A percentile compares a stretch with the other conserved stretches of the same genome.
Conservation (phyloP, 169 alveolate genomes). For the Neospora caninum region DNA sequence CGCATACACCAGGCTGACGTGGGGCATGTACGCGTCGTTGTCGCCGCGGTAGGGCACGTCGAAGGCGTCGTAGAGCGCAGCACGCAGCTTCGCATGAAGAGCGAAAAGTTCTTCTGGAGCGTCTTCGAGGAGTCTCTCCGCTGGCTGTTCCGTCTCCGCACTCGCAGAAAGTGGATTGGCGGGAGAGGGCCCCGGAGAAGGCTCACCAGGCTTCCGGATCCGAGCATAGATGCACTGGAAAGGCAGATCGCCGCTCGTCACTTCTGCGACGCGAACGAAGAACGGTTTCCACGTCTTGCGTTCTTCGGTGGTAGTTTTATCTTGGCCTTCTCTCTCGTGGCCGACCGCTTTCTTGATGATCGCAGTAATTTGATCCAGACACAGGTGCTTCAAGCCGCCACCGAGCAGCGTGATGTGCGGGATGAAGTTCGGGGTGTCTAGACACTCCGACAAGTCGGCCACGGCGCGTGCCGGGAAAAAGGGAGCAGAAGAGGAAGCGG, state of each 20-base stretch:
- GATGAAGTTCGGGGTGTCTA: constrained; percentile 16
- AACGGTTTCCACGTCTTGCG: not conserved
- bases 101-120: not conserved
- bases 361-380: not conserved
- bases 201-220: not conserved
- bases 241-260: not conserved
- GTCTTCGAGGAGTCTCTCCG: not conserved
- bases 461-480: not conserved
- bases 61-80: not conserved
- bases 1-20: constrained; percentile 36
- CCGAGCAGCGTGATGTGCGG: constrained; percentile 41
- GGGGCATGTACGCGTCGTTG: constrained; percentile 8
- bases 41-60: not conserved
- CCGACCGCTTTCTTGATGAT: not conserved
- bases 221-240: constrained; percentile 39
- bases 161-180: not conserved
- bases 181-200: not conserved
- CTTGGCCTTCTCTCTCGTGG: not conserved
- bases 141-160: not conserved
- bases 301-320: not conserved
- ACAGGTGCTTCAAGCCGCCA: constrained; percentile 2
- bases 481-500: not conserved
- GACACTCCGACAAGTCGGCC: not conserved
- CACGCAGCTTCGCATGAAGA: not conserved
- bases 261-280: not conserved